Base-by-base conservation (phyloP, 1,139 yeast genomes). In the Geotrichum aggregatum region DNA sequence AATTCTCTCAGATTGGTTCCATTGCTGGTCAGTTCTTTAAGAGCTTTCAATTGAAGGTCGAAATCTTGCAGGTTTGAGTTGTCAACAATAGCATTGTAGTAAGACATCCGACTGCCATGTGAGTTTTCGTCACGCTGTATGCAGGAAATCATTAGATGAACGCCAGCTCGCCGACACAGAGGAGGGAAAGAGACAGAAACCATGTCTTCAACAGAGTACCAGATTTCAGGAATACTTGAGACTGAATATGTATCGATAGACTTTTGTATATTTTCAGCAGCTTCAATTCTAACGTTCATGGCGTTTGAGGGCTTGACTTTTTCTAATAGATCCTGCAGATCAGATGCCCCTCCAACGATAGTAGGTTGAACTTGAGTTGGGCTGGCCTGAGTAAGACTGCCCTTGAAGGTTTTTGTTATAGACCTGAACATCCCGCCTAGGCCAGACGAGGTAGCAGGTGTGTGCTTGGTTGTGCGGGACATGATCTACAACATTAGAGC, bases 131-230 rank as follows among this genome's bases (percentile, higher is more conserved):
- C 83, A 45, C 75, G 73, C 35, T 67, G 66, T 10, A 85, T 77
- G 65, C 95, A 83, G 46, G 76, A 74, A 16, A 70, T 67, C 66
- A 86, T 67, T 44, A 87, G 70, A 21, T 73, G 66, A 28, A 87
- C 65, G 0, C 82, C 83, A 1, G 79, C 76, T 38, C 78, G 67
- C 45, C 95, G 72, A 24, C 70, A 64, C 22, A 79, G 75, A 1
- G 72, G 61, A 3, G 73, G 68, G 11, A 73, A 66, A 13, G 69
- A 68, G 0, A 71, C 65, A 7, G 73, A 72, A 48, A 85, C 74
- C 67, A 84, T 70, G 54, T 78, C 81, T 58, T 80, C 71, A 0
- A 84, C 83, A 52, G 81, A 69, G 62, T 83, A 81, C 96, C 96
- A 87, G 3, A 87, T 75, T 59, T 85, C 91, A 0, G 86, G 83